Evolutionary conservation across 441 rosid species (phyloP).

Genomic region (Geranium incanum): DNA sequence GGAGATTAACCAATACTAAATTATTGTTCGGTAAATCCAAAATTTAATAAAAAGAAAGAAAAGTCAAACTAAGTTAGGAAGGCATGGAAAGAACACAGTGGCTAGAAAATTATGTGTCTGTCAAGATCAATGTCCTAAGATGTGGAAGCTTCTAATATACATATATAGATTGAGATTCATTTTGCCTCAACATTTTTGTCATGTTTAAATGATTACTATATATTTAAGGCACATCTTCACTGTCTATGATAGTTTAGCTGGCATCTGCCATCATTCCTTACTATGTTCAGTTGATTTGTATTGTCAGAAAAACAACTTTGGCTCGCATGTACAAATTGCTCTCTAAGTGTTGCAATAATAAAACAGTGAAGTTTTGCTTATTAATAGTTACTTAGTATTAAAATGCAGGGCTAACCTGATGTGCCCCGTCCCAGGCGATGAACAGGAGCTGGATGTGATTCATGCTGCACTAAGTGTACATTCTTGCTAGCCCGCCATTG

Average conservation of each 20-base stretch:
- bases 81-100: background rate
- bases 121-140: background rate
- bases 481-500: constrained; percentile 46
- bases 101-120: background rate
- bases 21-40: background rate
- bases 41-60: background rate
- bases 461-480: constrained; percentile 26
- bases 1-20: background rate
- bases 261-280: background rate
- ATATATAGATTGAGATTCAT: background rate
- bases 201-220: background rate
- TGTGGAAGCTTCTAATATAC: background rate
- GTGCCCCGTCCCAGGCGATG: constrained; percentile 90
- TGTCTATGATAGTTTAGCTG: background rate
- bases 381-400: constrained; percentile 4
- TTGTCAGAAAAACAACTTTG: background rate
- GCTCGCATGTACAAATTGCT: background rate
- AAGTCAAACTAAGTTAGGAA: background rate
- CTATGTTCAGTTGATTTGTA: constrained; percentile 1
- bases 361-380: background rate
- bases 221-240: background rate
- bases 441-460: constrained; percentile 67
- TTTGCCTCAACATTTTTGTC: background rate
- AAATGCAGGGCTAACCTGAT: constrained; percentile 40
- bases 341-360: background rate